Evolutionary conservation across 208 protist species (phyloP).

Genomic region (Paratrypanosoma confusum): DNA sequence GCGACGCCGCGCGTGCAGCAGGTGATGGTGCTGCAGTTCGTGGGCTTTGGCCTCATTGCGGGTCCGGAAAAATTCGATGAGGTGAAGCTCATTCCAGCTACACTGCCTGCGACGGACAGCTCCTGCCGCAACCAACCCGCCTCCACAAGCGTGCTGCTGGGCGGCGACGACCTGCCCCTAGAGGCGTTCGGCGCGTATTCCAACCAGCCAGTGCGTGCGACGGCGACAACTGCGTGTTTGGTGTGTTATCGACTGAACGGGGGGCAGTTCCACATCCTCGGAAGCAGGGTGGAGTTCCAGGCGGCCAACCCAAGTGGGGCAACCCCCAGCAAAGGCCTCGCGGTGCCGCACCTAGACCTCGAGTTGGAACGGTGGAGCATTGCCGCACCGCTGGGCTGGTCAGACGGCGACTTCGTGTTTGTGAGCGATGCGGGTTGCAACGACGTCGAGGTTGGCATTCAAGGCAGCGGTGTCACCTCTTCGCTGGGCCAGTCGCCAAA

Average conservation of each 20-base stretch:
- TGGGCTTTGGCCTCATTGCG: slow-evolving; percentile 57
- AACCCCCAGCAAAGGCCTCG: background rate
- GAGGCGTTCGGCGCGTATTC: slow-evolving; percentile 22
- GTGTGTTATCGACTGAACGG: slow-evolving; percentile 84
- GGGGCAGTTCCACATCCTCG: slow-evolving; percentile 64
- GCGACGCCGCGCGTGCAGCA: slow-evolving; percentile 16
- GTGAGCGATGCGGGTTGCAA: slow-evolving; percentile 60
- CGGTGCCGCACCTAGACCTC: background rate
- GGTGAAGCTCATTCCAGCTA: slow-evolving; percentile 52
- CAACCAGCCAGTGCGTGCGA: background rate
- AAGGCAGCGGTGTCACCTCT: background rate
- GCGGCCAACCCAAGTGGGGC: background rate
- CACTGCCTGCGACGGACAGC: slow-evolving; percentile 5
- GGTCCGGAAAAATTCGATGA: slow-evolving; percentile 17
- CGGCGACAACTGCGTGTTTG: slow-evolving; percentile 20
- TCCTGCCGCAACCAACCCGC: slow-evolving; percentile 16
- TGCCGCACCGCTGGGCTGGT: slow-evolving; percentile 11
- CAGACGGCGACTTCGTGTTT: slow-evolving; percentile 36
- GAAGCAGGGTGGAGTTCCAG: background rate
- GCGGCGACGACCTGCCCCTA: slow-evolving; percentile 10
- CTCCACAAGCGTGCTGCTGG: slow-evolving; percentile 12
- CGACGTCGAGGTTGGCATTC: too few species aligned
- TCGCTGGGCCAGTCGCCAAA: slow-evolving; percentile 31
- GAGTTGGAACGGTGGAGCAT: background rate
- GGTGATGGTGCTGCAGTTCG: slow-evolving; percentile 57